Evolutionary conservation across 2,329 filamentous ascomycete genomes (phyloP), one percentile per base, ranked within the genome.

Genomic region (Teratosphaeria destructans): DNA sequence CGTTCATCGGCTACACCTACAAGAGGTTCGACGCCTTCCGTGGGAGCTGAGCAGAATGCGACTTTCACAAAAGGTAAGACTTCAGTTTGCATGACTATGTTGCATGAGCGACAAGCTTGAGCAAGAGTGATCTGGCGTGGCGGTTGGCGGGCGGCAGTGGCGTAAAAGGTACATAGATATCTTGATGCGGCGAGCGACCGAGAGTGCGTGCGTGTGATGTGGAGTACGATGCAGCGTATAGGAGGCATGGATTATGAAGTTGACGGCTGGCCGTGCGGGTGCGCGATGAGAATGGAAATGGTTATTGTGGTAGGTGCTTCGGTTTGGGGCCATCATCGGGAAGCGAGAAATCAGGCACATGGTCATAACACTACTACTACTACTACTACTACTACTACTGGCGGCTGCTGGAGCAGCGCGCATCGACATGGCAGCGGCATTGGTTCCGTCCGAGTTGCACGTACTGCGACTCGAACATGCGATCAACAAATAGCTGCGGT

Each of bases 1-100:
- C 94, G 3, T 99, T 96, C 74, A 94, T 95, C 68, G 90, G 90
- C 39, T 95, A 96, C 76, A 95, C 94, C 8, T 99, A 96, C 81
- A 99, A 97, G 84, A 89, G 94, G 63, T 99, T 99, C 76, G 85
- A 86, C 74, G 85, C 82, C 59, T 85, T 86, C 76, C 68, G 76
- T 57, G 71, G 70, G 37, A 71, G 62, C 55, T 73, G 65, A 67
- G 43, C 43, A 49, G n/a, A 23, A 5, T 49, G 16, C 19, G 8
- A 6, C 19, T 8, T 49, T 23, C 43, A 49, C 23, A 23, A 23
- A 49, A 49, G 43, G 43, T 49, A 49, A 49, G 43, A 43, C 37
- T n/a, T 43, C 2, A n/a, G n/a, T 6, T 23, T 49, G 43, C n/a
- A 26, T 49, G 19, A 49, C 39, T 52, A 49, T 19, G 3, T 54